These are phyloP conservation scores for Papilionanthe hybrid DNA, from an alignment of 116 monocot species.

Conservation along the genomic window DNA sequence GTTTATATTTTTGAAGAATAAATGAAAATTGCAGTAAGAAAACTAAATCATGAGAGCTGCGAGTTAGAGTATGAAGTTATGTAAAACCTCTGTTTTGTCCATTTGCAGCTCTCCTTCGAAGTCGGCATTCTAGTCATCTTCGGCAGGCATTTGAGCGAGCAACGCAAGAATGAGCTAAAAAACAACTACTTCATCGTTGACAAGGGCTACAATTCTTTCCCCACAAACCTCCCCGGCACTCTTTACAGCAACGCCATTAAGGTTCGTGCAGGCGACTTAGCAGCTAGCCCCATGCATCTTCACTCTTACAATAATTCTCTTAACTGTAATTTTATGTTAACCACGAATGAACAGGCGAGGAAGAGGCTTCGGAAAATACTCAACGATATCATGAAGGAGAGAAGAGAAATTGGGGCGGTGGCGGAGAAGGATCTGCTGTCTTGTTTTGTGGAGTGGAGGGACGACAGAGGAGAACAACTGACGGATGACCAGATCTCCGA, in stretches of 20 bases:
- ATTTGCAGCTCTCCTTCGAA: slow-evolving; percentile 49
- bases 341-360: slow-evolving; percentile 29
- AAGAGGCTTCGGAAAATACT: slow-evolving; percentile 36
- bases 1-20: no score
- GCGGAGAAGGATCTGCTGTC: slow-evolving; percentile 46
- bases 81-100: not conserved
- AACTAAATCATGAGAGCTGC: no score
- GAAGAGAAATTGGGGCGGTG: slow-evolving; percentile 22
- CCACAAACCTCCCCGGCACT: slow-evolving; percentile 53
- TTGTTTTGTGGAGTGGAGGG: slow-evolving; percentile 39
- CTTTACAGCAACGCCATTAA: slow-evolving; percentile 48
- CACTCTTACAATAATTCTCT: no score
- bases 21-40: no score
- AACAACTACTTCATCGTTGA: slow-evolving; percentile 69
- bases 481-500: slow-evolving; percentile 73
- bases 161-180: slow-evolving; percentile 45
- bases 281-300: no score
- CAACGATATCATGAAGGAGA: slow-evolving; percentile 53
- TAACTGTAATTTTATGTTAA: not conserved
- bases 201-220: slow-evolving; percentile 85
- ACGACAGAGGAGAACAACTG: slow-evolving; percentile 23
- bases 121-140: slow-evolving; percentile 68
- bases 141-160: slow-evolving; percentile 29
- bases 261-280: not conserved
- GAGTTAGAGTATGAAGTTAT: no score